Evolutionary conservation across 495 filamentous ascomycete genomes (phyloP).

Genomic region (Penicillium cataractarum): DNA sequence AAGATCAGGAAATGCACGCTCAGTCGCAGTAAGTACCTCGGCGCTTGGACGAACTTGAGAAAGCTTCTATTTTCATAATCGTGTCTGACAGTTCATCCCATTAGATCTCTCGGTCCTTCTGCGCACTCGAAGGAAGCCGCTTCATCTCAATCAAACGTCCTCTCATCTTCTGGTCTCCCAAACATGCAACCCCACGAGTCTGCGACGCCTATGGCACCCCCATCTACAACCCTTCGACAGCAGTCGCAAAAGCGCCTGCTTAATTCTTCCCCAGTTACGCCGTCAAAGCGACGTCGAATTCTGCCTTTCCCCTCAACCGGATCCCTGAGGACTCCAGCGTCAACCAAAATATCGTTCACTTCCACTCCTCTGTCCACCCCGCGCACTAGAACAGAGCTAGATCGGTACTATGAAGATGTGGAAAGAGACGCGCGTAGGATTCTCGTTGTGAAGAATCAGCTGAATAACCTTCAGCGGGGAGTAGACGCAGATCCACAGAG

Average conservation of each 20-base stretch:
- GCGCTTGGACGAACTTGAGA: not conserved
- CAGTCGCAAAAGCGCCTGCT: slow-evolving; percentile 1
- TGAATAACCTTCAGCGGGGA: not conserved
- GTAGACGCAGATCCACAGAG: not conserved
- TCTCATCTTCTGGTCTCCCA: not conserved
- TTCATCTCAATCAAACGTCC: not conserved
- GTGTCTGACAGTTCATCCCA: not conserved
- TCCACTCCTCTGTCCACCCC: not conserved
- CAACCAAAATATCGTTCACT: not conserved
- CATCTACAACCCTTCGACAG: not conserved
- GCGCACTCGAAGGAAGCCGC: not conserved
- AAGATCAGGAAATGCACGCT: not conserved
- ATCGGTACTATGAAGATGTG: slow-evolving; percentile 1
- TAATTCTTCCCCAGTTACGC: not conserved
- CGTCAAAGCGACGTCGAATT: not conserved
- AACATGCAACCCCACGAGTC: not conserved
- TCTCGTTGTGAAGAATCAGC: not conserved
- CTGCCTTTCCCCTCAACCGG: not conserved
- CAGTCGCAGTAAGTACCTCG: not conserved
- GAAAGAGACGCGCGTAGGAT: not conserved
- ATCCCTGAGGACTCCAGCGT: not conserved
- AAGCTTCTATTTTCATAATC: not conserved
- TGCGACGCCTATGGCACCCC: not conserved
- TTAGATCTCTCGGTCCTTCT: not conserved
- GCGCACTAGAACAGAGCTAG: not conserved